These are phyloP conservation scores for Tuber calosporum DNA, from an alignment of 495 filamentous ascomycete species.

Conservation along the genomic window DNA sequence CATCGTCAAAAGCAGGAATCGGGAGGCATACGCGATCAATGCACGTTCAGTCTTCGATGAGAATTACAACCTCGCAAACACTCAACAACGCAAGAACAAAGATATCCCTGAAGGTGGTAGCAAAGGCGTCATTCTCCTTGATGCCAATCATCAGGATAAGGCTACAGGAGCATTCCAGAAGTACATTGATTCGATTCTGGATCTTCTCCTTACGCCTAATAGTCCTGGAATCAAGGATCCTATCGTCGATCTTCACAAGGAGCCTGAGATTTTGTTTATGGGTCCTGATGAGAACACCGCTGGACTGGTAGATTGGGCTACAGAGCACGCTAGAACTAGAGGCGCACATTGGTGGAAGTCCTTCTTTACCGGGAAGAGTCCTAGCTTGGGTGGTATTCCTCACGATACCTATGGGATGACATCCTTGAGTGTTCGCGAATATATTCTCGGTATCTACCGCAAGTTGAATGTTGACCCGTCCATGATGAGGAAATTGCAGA, in stretches of 20 bases:
- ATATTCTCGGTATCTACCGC: conserved; percentile 91
- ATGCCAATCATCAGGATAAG: conserved; percentile 89
- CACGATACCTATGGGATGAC: conserved; percentile 98
- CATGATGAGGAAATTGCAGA: conserved; percentile 85
- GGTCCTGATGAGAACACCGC: conserved; percentile 98
- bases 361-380: conserved; percentile 98
- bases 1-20: conserved; percentile 94
- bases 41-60: conserved; percentile 93
- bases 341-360: conserved; percentile 99
- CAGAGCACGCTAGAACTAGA: conserved; percentile 77
- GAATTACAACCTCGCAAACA: conserved; percentile 97
- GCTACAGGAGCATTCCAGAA: conserved; percentile 90
- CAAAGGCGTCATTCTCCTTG: conserved; percentile 93
- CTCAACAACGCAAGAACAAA: conserved; percentile 99
- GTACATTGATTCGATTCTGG: conserved; percentile 97
- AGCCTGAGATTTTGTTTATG: conserved; percentile 96
- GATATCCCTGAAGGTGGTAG: conserved; percentile 99
- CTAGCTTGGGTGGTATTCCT: conserved; percentile 89
- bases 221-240: conserved; percentile 98
- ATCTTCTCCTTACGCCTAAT: conserved; percentile 77
- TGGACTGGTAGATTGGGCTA: conserved; percentile 95
- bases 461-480: conserved; percentile 82
- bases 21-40: conserved; percentile 92
- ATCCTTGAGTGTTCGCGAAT: conserved; percentile 90
- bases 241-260: conserved; percentile 87